A percentile compares a stretch with the other conserved stretches of the same genome.
Conservation (phyloP, 345 rosid genomes). For the Acer campestre region DNA sequence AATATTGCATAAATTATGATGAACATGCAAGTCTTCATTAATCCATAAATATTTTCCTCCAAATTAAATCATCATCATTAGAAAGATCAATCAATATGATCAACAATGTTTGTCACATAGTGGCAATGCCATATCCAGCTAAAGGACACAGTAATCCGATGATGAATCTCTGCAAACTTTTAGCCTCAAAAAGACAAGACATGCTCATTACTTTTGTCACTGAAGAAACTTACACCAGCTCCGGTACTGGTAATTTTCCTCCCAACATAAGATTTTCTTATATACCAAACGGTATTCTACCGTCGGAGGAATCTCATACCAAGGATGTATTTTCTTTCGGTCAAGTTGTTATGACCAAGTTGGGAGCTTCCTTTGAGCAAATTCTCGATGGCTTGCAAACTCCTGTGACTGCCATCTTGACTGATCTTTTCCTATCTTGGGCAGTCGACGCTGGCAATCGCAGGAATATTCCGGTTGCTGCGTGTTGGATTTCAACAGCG, state of each 20-base stretch:
- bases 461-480: constrained; percentile 56
- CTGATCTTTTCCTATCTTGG: constrained; percentile 40
- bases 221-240: constrained; percentile 4
- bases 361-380: constrained; percentile 34
- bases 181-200: not conserved
- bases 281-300: constrained; percentile 34
- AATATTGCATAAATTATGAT: too few relatives aligned
- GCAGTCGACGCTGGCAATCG: constrained; percentile 28
- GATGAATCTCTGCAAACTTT: constrained; percentile 19
- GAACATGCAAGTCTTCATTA: too few relatives aligned
- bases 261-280: constrained; percentile 13
- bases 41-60: too few relatives aligned
- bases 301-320: constrained; percentile 16
- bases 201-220: constrained; percentile 12
- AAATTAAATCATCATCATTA: too few relatives aligned
- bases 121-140: constrained; percentile 12
- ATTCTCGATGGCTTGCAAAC: constrained; percentile 31
- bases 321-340: constrained; percentile 16
- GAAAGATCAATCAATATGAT: too few relatives aligned
- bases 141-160: constrained; percentile 20
- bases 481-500: constrained; percentile 44
- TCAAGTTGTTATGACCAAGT: constrained; percentile 23
- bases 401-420: constrained; percentile 28
- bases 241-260: not conserved
- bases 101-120: constrained; percentile 12